A percentile compares a stretch with the other conserved stretches of the same genome.
These are phyloP conservation scores for Durusdinium trenchii DNA, from an alignment of 73 alveolate genomes.

Conservation along the genomic window DNA sequence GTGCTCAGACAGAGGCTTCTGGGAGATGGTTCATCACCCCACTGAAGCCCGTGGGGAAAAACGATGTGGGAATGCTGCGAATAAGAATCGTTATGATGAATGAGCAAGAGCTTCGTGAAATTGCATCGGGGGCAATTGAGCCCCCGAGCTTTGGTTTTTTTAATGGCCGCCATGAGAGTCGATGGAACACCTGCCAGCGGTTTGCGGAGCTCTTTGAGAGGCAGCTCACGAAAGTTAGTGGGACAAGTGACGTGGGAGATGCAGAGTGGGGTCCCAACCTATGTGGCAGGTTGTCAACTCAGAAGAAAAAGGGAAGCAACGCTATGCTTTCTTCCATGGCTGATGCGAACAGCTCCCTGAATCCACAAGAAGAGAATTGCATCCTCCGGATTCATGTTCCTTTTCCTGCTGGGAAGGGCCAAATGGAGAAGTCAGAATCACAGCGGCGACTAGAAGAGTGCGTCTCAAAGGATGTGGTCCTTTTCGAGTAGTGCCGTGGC, in stretches of 20 bases:
- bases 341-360: not conserved
- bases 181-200: slow-evolving; percentile 86
- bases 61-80: slow-evolving; percentile 88
- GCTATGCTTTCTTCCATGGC: slow-evolving; percentile 22
- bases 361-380: slow-evolving; percentile 63
- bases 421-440: slow-evolving; percentile 74
- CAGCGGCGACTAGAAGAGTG: slow-evolving; percentile 76
- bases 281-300: slow-evolving; percentile 42
- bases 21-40: slow-evolving; percentile 92
- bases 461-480: slow-evolving; percentile 86
- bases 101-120: slow-evolving; percentile 85
- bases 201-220: slow-evolving; percentile 78
- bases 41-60: slow-evolving; percentile 80
- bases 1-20: slow-evolving; percentile 81
- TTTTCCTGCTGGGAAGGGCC: slow-evolving; percentile 69
- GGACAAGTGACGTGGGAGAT: slow-evolving; percentile 64
- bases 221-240: slow-evolving; percentile 53
- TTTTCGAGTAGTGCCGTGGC: slow-evolving; percentile 50
- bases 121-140: slow-evolving; percentile 82
- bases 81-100: slow-evolving; percentile 84
- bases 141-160: slow-evolving; percentile 91
- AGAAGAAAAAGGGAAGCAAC: not conserved
- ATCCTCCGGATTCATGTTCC: slow-evolving; percentile 78
- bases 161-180: slow-evolving; percentile 71
- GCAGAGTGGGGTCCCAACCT: slow-evolving; percentile 90